A percentile compares a stretch with the other conserved stretches of the same genome.
Conservation (phyloP, 768 basidiomycete genomes). For the Polyporus arcularius region DNA sequence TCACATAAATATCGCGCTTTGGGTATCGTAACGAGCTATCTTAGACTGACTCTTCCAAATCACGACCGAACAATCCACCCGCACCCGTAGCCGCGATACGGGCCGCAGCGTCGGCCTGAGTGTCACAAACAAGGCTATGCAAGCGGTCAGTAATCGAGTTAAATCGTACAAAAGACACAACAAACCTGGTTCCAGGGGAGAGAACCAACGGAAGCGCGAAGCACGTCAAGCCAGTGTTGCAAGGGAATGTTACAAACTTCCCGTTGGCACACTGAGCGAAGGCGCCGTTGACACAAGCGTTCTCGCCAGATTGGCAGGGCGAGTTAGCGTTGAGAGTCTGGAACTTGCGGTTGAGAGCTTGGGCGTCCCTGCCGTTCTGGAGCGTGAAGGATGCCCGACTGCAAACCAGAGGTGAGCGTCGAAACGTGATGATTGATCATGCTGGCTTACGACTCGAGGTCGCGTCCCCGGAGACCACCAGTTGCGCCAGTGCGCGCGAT, state of each 20-base stretch:
- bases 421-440: not conserved
- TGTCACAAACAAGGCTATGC: conserved; percentile 28
- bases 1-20: not conserved
- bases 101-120: conserved; percentile 22
- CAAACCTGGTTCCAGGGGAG: conserved; percentile 31
- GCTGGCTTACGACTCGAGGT: not conserved
- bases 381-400: no score
- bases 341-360: conserved; percentile 40
- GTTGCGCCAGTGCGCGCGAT: conserved; percentile 35
- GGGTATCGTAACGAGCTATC: not conserved
- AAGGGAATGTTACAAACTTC: conserved; percentile 32
- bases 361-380: conserved; percentile 5
- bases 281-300: conserved; percentile 48
- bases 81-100: conserved; percentile 25
- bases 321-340: conserved; percentile 44
- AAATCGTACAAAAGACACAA: not conserved
- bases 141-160: not conserved
- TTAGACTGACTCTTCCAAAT: conserved; percentile 13
- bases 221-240: conserved; percentile 25
- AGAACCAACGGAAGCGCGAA: conserved; percentile 34
- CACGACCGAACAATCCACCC: conserved; percentile 29
- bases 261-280: conserved; percentile 62
- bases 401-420: no score
- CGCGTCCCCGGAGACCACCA: conserved; percentile 24
- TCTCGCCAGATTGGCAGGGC: conserved; percentile 44